phyloP scores from a whole-genome alignment of 441 rosid species.

The Gossypium gossypioides region DNA sequence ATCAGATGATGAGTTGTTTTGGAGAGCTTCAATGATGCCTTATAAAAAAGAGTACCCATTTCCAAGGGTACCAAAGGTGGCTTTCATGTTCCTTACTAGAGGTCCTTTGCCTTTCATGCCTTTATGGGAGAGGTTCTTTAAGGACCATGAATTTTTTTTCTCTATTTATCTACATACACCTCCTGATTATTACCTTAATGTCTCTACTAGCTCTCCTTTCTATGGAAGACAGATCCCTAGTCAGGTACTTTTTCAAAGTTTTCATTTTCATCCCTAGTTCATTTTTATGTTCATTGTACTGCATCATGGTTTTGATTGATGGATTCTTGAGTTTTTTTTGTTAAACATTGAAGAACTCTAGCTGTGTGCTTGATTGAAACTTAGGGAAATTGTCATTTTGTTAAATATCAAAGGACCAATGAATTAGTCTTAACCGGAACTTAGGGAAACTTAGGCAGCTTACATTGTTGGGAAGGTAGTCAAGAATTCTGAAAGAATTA shows the following conservation, averaged over 20 bases:
- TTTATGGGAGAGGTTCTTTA: conserved; percentile 85
- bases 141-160: conserved; percentile 46
- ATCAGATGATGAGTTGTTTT: conserved; percentile 60
- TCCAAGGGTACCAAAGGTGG: conserved; percentile 56
- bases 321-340: not conserved
- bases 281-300: not conserved
- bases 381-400: not conserved
- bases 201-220: conserved; percentile 55
- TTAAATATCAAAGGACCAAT: not conserved
- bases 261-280: not conserved
- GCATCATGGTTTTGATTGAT: not conserved
- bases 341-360: not conserved
- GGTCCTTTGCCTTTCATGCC: conserved; percentile 80
- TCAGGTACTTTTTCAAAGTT: conserved; percentile 36
- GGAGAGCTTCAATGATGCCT: conserved; percentile 87
- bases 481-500: too few relatives aligned
- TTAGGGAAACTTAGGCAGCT: too few relatives aligned
- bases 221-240: conserved; percentile 67
- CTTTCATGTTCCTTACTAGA: conserved; percentile 84
- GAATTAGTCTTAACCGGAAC: too few relatives aligned
- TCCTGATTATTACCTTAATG: conserved; percentile 43
- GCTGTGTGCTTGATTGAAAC: not conserved
- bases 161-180: conserved; percentile 65
- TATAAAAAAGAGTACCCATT: conserved; percentile 50
- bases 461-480: too few relatives aligned